Percentiles rank a stretch among this genome's conserved stretches.
Evolutionary conservation across 139 green algal genomes (phyloP).

Genomic region (Tetradesmus lagerheimii): DNA sequence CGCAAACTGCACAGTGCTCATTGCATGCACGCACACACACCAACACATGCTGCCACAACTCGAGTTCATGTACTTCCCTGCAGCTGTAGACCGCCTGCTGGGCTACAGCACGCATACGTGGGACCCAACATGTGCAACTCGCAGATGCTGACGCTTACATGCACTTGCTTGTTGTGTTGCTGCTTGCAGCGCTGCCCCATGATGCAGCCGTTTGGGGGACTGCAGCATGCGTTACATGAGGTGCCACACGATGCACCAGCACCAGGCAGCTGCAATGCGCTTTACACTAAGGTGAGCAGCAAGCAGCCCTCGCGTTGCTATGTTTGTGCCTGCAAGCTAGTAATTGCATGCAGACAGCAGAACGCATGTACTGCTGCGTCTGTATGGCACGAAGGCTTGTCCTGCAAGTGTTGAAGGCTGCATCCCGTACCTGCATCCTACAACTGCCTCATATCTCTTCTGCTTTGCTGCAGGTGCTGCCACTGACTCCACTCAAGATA

Average conservation of each 20-base stretch:
- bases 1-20: neutral
- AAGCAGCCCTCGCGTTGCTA: neutral
- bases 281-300: neutral
- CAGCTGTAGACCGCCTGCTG: too few relatives aligned
- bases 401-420: neutral
- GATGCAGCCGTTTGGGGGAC: neutral
- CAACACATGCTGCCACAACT: too few relatives aligned
- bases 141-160: neutral
- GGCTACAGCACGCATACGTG: too few relatives aligned
- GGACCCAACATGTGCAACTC: neutral
- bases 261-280: neutral
- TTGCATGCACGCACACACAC: neutral
- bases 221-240: neutral
- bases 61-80: too few relatives aligned
- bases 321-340: neutral
- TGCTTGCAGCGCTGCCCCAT: neutral
- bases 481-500: neutral
- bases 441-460: neutral
- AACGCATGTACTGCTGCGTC: neutral
- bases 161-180: neutral
- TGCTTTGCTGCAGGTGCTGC: neutral
- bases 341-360: neutral
- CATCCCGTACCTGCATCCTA: neutral
- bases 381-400: neutral
- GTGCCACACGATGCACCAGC: neutral